phyloP scores from a whole-genome alignment of 192 early-diverging fungal species.

The Dispira parvispora region DNA sequence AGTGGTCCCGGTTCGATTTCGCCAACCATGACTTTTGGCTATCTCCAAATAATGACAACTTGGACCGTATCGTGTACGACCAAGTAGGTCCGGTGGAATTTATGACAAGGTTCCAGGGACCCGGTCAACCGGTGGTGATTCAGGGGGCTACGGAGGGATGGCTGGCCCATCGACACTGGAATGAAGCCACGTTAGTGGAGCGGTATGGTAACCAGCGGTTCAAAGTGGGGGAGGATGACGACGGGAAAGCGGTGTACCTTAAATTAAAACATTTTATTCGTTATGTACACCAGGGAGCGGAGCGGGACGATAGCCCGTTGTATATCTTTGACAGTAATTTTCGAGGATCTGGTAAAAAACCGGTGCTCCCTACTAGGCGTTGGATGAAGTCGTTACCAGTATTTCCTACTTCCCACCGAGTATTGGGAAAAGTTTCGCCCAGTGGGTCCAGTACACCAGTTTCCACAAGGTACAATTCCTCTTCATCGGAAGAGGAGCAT shows the following conservation, averaged over 20 bases:
- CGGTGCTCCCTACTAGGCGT: too few relatives aligned
- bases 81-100: conserved; percentile 38
- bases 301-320: conserved; percentile 51
- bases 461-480: neutral
- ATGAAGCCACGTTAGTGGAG: conserved; percentile 27
- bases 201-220: conserved; percentile 45
- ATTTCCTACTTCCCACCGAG: too few relatives aligned
- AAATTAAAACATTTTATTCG: conserved; percentile 41
- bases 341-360: conserved; percentile 16
- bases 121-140: conserved; percentile 41
- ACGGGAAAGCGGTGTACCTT: conserved; percentile 47
- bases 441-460: neutral
- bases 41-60: conserved; percentile 24
- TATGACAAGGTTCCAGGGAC: conserved; percentile 32
- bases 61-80: conserved; percentile 34
- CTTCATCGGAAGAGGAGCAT: neutral
- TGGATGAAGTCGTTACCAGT: too few relatives aligned
- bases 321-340: conserved; percentile 70
- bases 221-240: conserved; percentile 67
- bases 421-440: neutral
- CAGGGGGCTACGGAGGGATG: conserved; percentile 33
- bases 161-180: conserved; percentile 38
- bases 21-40: conserved; percentile 32
- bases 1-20: conserved; percentile 36
- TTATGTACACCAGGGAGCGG: conserved; percentile 28